Conservation (phyloP, 805 yeast genomes). For the Teunomyces lycoperdinae region DNA sequence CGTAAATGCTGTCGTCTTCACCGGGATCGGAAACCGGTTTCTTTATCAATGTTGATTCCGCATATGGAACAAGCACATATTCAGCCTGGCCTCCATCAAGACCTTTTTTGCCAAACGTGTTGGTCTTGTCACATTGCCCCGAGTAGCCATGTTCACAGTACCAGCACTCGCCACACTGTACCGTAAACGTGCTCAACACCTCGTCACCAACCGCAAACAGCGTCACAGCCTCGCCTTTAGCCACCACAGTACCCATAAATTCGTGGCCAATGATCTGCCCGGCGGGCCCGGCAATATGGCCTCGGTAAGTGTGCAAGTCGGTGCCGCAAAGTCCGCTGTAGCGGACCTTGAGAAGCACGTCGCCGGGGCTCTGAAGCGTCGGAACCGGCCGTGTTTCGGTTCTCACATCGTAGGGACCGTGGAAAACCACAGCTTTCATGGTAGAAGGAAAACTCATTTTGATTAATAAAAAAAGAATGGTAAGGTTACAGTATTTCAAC, state of each 20-base stretch:
- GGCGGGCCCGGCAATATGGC: slow-evolving; percentile 43
- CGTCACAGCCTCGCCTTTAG: slow-evolving; percentile 30
- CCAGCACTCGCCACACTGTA: slow-evolving; percentile 61
- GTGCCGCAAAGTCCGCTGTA: slow-evolving; percentile 55
- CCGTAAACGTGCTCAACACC: slow-evolving; percentile 48
- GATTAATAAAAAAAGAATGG: not conserved
- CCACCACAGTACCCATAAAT: slow-evolving; percentile 42
- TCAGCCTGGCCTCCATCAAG: slow-evolving; percentile 65
- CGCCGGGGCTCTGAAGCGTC: slow-evolving; percentile 30
- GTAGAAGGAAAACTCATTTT: slow-evolving; percentile 10
- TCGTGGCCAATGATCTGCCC: slow-evolving; percentile 52
- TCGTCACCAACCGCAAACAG: slow-evolving; percentile 44
- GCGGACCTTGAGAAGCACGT: slow-evolving; percentile 47
- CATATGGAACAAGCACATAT: slow-evolving; percentile 56
- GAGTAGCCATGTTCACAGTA: slow-evolving; percentile 54
- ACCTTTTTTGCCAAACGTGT: slow-evolving; percentile 56
- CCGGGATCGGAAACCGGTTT: slow-evolving; percentile 31
- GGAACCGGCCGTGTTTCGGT: slow-evolving; percentile 43
- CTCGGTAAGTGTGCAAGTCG: slow-evolving; percentile 54
- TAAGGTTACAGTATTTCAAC: not conserved
- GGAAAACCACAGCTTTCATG: slow-evolving; percentile 52
- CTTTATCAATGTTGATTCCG: slow-evolving; percentile 47
- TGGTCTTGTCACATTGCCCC: slow-evolving; percentile 52
- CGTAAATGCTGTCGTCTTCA: slow-evolving; percentile 44
- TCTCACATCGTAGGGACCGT: slow-evolving; percentile 41